Conservation (phyloP, 2,329 filamentous ascomycete species). For the Domatiomyces catenatus region DNA sequence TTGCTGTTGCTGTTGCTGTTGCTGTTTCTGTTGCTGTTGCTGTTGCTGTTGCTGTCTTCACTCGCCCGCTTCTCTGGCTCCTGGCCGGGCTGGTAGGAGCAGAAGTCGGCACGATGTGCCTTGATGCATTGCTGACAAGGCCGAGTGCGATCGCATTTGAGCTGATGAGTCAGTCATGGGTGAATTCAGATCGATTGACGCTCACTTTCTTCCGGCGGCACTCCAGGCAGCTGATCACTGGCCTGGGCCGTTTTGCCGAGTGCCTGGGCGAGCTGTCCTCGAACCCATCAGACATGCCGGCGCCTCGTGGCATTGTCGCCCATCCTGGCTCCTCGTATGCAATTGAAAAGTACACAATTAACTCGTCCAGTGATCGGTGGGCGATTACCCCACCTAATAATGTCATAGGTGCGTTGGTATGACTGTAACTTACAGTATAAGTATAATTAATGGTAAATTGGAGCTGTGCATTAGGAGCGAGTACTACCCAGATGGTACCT, state of each 20-base stretch:
- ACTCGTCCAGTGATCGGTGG: background rate
- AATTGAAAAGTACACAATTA: background rate
- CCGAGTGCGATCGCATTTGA: conserved; percentile 39
- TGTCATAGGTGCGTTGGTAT: too few relatives aligned
- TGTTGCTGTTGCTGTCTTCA: conserved; percentile 8
- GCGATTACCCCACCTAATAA: too few relatives aligned
- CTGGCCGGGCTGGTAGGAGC: conserved; percentile 13
- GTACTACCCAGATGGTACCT: too few relatives aligned
- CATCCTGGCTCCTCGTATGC: background rate
- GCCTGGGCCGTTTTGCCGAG: conserved; percentile 8
- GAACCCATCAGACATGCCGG: background rate
- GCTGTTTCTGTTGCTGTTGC: too few relatives aligned
- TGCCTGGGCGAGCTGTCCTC: background rate
- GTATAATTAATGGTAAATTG: too few relatives aligned
- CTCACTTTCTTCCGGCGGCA: conserved; percentile 27
- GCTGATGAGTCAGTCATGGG: conserved; percentile 19
- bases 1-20: too few relatives aligned
- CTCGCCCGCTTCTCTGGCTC: conserved; percentile 6
- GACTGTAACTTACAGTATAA: too few relatives aligned
- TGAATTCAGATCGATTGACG: background rate
- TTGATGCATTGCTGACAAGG: conserved; percentile 37
- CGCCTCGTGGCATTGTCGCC: background rate
- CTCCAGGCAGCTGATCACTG: conserved; percentile 26
- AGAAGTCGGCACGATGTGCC: conserved; percentile 8
- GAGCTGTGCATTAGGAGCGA: too few relatives aligned